Conservation (phyloP, 306 rosid genomes). For the Quercus cerris region DNA sequence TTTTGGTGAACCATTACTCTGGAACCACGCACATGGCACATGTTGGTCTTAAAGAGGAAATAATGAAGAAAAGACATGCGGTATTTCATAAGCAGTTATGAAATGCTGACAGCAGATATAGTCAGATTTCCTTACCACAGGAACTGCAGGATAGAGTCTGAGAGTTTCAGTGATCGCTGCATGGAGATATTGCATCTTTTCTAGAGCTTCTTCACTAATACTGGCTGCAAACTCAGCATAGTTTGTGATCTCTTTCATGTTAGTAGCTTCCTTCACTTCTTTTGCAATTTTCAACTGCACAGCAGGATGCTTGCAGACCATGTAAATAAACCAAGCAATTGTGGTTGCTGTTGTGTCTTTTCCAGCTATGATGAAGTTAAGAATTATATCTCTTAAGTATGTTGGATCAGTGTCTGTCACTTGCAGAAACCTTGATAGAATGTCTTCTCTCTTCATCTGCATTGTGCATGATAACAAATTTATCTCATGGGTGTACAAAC, state of each 20-base stretch:
- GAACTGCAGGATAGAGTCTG: conserved; percentile 75
- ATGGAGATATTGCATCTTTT: conserved; percentile 70
- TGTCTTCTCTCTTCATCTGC: conserved; percentile 56
- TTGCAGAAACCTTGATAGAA: conserved; percentile 69
- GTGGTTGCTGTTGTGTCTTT: conserved; percentile 72
- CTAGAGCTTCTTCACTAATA: conserved; percentile 55
- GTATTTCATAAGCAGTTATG: neutral
- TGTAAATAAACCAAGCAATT: conserved; percentile 72
- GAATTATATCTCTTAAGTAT: conserved; percentile 62
- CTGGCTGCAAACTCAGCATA: conserved; percentile 36
- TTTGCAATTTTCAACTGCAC: conserved; percentile 60
- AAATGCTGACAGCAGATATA: too few relatives aligned
- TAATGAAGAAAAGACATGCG: neutral
- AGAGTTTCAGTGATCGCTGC: conserved; percentile 81
- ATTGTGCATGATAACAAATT: conserved; percentile 1
- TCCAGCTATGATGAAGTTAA: conserved; percentile 67
- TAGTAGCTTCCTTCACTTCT: conserved; percentile 55
- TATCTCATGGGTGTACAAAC: neutral
- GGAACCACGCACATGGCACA: neutral
- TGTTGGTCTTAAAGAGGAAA: neutral
- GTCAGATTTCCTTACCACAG: conserved; percentile 52
- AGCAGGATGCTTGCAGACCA: conserved; percentile 62
- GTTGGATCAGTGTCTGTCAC: conserved; percentile 29
- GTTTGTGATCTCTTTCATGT: conserved; percentile 30
- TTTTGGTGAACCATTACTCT: neutral